A percentile compares a stretch with the other conserved stretches of the same genome.
Evolutionary conservation across 768 basidiomycete species (phyloP).

Genomic region (Kwoniella heveanensis): DNA sequence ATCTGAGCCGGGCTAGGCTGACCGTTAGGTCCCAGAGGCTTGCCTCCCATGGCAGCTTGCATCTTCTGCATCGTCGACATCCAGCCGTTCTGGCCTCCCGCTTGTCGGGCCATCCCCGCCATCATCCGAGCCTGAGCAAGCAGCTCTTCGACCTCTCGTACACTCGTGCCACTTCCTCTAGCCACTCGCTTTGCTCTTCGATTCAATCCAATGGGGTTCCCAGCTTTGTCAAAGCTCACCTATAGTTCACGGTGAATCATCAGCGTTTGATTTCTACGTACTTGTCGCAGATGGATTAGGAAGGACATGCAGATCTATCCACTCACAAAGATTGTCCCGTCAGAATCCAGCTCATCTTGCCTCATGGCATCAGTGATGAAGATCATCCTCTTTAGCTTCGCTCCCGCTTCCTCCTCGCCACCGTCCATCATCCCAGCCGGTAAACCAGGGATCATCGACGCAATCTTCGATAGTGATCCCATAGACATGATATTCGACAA

Average conservation of each 20-base stretch:
- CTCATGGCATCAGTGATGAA: conserved; percentile 99
- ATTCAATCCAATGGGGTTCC: conserved; percentile 66
- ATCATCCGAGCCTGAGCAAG: conserved; percentile 97
- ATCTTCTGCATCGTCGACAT: conserved; percentile 88
- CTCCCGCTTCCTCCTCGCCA: conserved; percentile 81
- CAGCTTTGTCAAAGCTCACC: conserved; percentile 52
- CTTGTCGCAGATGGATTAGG: too few species aligned
- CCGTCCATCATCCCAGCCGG: conserved; percentile 88
- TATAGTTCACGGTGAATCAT: too few species aligned
- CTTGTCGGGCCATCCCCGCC: conserved; percentile 97
- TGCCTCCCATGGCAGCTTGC: conserved; percentile 81
- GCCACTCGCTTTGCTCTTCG: conserved; percentile 90
- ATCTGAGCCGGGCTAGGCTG: conserved; percentile 93
- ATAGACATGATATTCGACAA: conserved; percentile 97
- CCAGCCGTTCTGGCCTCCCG: conserved; percentile 96
- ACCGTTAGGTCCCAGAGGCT: conserved; percentile 80
- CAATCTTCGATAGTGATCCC: conserved; percentile 99
- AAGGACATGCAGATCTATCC: background rate
- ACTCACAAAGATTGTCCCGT: conserved; percentile 83
- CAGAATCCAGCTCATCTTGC: conserved; percentile 86
- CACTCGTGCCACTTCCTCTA: conserved; percentile 86
- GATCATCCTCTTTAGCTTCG: conserved; percentile 94
- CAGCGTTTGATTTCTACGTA: too few species aligned
- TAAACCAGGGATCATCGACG: conserved; percentile 97
- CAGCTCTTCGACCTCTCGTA: conserved; percentile 96